Evolutionary conservation across 768 basidiomycete species (phyloP).

Genomic region (Serendipita indica): DNA sequence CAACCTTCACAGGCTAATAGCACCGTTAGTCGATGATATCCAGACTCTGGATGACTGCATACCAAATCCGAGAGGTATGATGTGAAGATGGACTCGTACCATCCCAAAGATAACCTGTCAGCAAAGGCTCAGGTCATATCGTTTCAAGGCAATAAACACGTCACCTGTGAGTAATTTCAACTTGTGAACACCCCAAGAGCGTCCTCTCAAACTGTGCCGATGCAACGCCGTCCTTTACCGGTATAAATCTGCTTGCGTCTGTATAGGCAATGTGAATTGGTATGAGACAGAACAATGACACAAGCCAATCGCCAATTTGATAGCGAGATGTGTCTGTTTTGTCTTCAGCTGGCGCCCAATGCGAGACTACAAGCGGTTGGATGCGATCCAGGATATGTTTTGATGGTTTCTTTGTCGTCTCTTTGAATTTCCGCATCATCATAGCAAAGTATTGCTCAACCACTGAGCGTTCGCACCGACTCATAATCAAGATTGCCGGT

Average conservation of each 20-base stretch:
- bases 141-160: not conserved
- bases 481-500: conserved; percentile 31
- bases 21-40: not conserved
- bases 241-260: conserved; percentile 44
- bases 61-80: conserved; percentile 47
- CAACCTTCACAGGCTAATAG: conserved; percentile 42
- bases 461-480: conserved; percentile 23
- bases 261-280: conserved; percentile 50
- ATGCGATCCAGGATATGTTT: conserved; percentile 30
- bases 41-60: conserved; percentile 1
- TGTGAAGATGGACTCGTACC: conserved; percentile 50
- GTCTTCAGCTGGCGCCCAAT: conserved; percentile 15
- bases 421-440: conserved; percentile 34
- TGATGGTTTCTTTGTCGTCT: conserved; percentile 36
- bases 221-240: conserved; percentile 42
- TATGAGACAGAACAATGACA: conserved; percentile 44
- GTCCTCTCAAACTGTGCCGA: conserved; percentile 37
- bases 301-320: conserved; percentile 45
- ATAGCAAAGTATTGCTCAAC: conserved; percentile 32
- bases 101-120: conserved; percentile 38
- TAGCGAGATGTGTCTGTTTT: conserved; percentile 18
- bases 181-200: conserved; percentile 41
- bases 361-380: conserved; percentile 18
- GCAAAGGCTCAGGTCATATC: not conserved
- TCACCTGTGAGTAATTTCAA: conserved; percentile 26